Conservation (phyloP, 495 filamentous ascomycete species). For the Recurvomyces mirabilis region DNA sequence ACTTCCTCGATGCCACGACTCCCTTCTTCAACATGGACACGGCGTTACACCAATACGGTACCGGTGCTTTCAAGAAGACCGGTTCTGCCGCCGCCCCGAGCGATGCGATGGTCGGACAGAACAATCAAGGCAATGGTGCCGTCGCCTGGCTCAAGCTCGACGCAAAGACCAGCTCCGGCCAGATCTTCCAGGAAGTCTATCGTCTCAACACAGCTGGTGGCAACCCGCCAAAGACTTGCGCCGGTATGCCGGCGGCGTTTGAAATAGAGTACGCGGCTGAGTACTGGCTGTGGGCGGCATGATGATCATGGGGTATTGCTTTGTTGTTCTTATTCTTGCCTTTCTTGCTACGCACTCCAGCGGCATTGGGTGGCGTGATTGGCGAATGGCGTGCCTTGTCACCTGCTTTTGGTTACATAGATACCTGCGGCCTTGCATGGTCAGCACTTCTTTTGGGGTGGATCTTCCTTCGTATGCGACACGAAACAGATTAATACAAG, state of each 20-base stretch:
- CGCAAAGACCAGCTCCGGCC: slow-evolving; percentile 26
- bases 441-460: not conserved
- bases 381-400: not conserved
- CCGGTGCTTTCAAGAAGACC: slow-evolving; percentile 48
- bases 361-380: not conserved
- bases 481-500: too few species aligned
- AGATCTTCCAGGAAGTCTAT: slow-evolving; percentile 64
- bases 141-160: slow-evolving; percentile 60
- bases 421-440: not conserved
- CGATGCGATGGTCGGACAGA: slow-evolving; percentile 39
- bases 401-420: not conserved
- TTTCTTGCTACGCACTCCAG: too few species aligned
- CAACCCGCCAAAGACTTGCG: slow-evolving; percentile 61
- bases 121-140: slow-evolving; percentile 44
- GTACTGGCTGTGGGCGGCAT: slow-evolving; percentile 39
- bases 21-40: slow-evolving; percentile 74
- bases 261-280: slow-evolving; percentile 71
- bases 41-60: slow-evolving; percentile 39
- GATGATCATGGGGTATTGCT: not conserved
- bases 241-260: slow-evolving; percentile 50
- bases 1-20: slow-evolving; percentile 50
- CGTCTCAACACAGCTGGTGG: slow-evolving; percentile 81
- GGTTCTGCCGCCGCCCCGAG: slow-evolving; percentile 45
- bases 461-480: too few species aligned
- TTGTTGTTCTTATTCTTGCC: not conserved